Conservation (phyloP, 140 eudicot species). For the Ambrosia hybrid region DNA sequence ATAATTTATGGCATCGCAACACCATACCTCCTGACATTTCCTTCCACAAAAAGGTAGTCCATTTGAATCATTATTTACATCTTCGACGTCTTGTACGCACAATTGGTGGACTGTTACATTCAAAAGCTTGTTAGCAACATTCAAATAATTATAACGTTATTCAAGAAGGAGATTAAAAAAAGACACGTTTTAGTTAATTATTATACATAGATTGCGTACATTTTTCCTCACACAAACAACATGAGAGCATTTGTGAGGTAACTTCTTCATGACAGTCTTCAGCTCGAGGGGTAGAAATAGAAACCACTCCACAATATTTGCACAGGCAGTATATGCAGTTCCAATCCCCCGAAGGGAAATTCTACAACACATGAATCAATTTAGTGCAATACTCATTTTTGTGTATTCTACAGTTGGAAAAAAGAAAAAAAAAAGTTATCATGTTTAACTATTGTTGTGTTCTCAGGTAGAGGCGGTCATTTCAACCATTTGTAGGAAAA, state of each 20-base stretch:
- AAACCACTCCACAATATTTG: conserved; percentile 74
- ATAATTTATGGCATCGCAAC: too few relatives aligned
- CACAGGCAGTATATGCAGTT: conserved; percentile 74
- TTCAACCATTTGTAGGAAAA: too few relatives aligned
- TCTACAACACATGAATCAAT: conserved; percentile 45
- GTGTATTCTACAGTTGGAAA: too few relatives aligned
- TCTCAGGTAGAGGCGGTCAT: too few relatives aligned
- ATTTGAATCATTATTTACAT: conserved; percentile 25
- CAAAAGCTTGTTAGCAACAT: too few relatives aligned
- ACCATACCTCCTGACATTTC: conserved; percentile 76
- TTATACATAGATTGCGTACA: conserved; percentile 40
- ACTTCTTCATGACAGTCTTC: conserved; percentile 32
- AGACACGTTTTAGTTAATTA: neutral
- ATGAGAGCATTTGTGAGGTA: conserved; percentile 47
- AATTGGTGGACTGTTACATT: conserved; percentile 62
- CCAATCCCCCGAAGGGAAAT: conserved; percentile 91
- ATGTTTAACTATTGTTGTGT: too few relatives aligned
- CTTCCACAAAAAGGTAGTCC: conserved; percentile 60
- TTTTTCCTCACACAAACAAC: conserved; percentile 82
- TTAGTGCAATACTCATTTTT: conserved; percentile 8
- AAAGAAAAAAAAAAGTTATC: too few relatives aligned
- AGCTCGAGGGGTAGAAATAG: conserved; percentile 25
- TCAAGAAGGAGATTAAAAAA: too few relatives aligned
- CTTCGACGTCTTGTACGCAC: conserved; percentile 46
- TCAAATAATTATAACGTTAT: neutral